A percentile compares a stretch with the other conserved stretches of the same genome.
Evolutionary conservation across 306 rosid species (phyloP).

Genomic region (Vicia villosa): DNA sequence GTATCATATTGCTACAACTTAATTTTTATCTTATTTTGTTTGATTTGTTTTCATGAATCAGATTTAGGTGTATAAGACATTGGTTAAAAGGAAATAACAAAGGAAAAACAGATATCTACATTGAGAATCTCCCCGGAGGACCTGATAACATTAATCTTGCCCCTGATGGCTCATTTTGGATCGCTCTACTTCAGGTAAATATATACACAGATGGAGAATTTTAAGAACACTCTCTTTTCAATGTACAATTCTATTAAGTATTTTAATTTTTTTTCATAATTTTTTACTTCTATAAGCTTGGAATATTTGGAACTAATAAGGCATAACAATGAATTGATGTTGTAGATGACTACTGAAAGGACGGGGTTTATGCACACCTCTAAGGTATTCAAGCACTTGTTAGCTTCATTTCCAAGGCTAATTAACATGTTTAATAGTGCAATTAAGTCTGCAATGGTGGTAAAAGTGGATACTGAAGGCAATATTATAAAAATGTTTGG

Average conservation of each 20-base stretch:
- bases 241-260: no score
- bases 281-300: no score
- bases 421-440: conserved; percentile 29
- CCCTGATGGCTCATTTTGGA: conserved; percentile 80
- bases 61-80: conserved; percentile 53
- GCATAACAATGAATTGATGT: neutral
- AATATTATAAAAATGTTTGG: conserved; percentile 50
- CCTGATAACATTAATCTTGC: conserved; percentile 80
- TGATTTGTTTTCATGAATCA: conserved; percentile 35
- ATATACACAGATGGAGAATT: no score
- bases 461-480: conserved; percentile 64
- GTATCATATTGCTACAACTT: no score
- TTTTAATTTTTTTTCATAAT: no score
- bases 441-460: conserved; percentile 47
- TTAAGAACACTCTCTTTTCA: neutral
- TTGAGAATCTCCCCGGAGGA: conserved; percentile 71
- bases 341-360: conserved; percentile 40
- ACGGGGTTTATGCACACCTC: conserved; percentile 50
- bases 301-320: no score
- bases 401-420: conserved; percentile 60
- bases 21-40: no score
- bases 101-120: conserved; percentile 57
- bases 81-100: conserved; percentile 62
- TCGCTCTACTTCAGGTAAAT: conserved; percentile 54
- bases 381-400: conserved; percentile 46